Evolutionary conservation across 192 early-diverging fungal species (phyloP).

Genomic region (Radiomyces spectabilis): DNA sequence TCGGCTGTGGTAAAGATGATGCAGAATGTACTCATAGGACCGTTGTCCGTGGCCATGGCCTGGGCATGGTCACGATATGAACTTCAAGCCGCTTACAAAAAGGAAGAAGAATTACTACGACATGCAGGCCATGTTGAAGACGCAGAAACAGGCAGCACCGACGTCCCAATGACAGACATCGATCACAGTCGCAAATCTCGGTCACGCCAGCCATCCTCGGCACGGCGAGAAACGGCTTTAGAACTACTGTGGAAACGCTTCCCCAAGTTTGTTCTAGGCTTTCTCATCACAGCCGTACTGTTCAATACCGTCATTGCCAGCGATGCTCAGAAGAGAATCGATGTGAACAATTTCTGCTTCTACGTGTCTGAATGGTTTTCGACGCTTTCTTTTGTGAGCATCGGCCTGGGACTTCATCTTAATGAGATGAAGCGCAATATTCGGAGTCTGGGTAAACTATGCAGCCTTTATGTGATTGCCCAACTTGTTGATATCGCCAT

Average conservation of each 20-base stretch:
- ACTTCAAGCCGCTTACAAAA: constrained; percentile 9
- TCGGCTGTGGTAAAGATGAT: constrained; percentile 45
- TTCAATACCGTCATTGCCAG: constrained; percentile 36
- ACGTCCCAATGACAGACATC: too few relatives aligned
- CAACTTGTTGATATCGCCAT: constrained; percentile 39
- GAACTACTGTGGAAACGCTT: constrained; percentile 35
- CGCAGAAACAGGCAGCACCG: neutral
- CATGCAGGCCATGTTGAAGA: neutral
- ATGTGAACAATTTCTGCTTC: constrained; percentile 39
- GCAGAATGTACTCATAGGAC: constrained; percentile 44
- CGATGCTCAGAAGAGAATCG: constrained; percentile 10
- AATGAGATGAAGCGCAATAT: constrained; percentile 35
- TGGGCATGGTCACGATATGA: constrained; percentile 37
- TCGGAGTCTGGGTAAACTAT: constrained; percentile 30
- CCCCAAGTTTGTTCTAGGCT: constrained; percentile 44
- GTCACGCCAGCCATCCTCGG: neutral
- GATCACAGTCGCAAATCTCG: constrained; percentile 4
- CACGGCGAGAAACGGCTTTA: constrained; percentile 17
- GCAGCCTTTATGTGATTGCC: constrained; percentile 32
- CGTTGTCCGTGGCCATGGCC: constrained; percentile 39
- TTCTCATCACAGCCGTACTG: constrained; percentile 33
- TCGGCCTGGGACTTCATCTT: constrained; percentile 39
- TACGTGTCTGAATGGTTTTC: constrained; percentile 45
- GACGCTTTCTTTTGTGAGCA: constrained; percentile 45
- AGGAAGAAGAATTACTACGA: constrained; percentile 11